Base-by-base conservation (phyloP, 106 monocot genomes). In the Dendrobium huoshanense region DNA sequence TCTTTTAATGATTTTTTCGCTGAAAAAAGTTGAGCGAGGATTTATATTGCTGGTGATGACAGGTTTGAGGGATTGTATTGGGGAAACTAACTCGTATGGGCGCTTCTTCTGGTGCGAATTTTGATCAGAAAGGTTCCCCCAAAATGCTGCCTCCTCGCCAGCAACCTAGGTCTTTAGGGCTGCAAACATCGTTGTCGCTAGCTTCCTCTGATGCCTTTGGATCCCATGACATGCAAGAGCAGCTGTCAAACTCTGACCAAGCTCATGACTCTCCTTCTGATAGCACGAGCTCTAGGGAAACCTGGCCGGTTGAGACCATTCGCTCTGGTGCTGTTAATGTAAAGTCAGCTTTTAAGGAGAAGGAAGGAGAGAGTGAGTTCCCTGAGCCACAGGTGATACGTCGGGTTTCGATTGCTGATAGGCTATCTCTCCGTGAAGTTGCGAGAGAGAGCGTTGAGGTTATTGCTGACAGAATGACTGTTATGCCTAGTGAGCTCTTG, bases 251-350 rank as follows among this genome's bases (percentile, higher is more conserved):
- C 55, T 93, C 90, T 31, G 94, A 92, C 80, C 93, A 73, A 45
- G 89, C 78, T 20, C 85, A 92, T 43, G 94, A 92, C 79, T 95
- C 97, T 2, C 89, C 94, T 33, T 85, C 92, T 2, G 97, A 98
- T 85, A 98, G 92, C 65, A 92, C 90, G 2, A 98, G 97, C 83
- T 98, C 97, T 1, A 85, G 81, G 20, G 97, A 98, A 67, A 98
- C 92, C 22, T 98, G 97, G 94, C 94, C 97, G 0, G 85, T 89
- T 20, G 92, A 98, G 83, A 89, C 83, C 16, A 83, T 73, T 67
- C 87, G 80, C 24, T 72, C 83, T 22, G 64, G 77, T 72, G 78
- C 77, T n/a, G 55, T 79, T 22, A 18, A 40, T 59, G 77, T 27
- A 7, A 92, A 83, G 81, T 86, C 83, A 55, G 48, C 72, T 4